phyloP scores from a whole-genome alignment of 2,329 filamentous ascomycete genomes.

The Penicillium sp. region DNA sequence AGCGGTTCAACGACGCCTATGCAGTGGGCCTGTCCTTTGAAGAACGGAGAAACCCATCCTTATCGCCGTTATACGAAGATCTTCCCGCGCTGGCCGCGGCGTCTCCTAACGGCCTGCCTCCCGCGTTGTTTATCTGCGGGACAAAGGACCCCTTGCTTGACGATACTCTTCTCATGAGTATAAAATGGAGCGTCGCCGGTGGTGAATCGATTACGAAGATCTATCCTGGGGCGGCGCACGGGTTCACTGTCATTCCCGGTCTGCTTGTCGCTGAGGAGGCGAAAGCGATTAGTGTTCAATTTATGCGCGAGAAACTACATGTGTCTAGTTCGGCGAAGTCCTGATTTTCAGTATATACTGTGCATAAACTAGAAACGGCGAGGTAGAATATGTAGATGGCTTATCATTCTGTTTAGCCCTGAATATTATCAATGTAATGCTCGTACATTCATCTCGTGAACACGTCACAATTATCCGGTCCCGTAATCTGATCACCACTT shows the following conservation, averaged over 20 bases:
- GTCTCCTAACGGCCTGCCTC: slow-evolving; percentile 1
- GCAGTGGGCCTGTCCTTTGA: background rate
- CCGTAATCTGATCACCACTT: slow-evolving; percentile 64
- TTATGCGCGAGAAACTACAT: slow-evolving; percentile 6
- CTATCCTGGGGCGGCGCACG: slow-evolving; percentile 60
- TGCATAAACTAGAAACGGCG: slow-evolving; percentile 50
- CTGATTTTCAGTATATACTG: slow-evolving; percentile 2
- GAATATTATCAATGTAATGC: no score
- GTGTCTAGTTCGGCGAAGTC: background rate
- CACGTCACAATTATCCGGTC: background rate
- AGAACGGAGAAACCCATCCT: background rate
- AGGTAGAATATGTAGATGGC: no score
- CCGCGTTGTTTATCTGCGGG: slow-evolving; percentile 56
- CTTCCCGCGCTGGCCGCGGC: background rate
- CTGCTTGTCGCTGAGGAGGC: slow-evolving; percentile 14
- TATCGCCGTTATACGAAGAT: slow-evolving; percentile 12
- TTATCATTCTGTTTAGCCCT: no score
- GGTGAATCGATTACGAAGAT: slow-evolving; percentile 58
- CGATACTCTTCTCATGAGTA: slow-evolving; percentile 58
- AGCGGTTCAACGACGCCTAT: slow-evolving; percentile 6
- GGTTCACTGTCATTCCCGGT: slow-evolving; percentile 49
- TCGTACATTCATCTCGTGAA: no score
- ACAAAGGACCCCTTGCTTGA: slow-evolving; percentile 60
- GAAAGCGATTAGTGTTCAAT: slow-evolving; percentile 4
- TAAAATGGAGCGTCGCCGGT: slow-evolving; percentile 59